Evolutionary conservation across 306 rosid genomes (phyloP).

Genomic region (Trichosanthes truncata): DNA sequence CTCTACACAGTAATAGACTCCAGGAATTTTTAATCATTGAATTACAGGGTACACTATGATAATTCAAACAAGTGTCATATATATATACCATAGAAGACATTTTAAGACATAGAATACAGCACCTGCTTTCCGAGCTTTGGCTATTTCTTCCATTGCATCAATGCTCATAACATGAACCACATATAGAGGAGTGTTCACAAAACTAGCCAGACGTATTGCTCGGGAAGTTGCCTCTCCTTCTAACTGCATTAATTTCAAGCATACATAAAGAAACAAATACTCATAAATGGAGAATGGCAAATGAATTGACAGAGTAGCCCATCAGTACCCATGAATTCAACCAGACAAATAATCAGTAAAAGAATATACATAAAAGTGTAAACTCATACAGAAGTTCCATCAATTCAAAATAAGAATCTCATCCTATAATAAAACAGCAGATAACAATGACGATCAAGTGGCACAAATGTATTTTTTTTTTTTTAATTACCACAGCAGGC

Average conservation of each 20-base stretch:
- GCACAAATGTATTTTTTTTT: not conserved
- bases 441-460: not conserved
- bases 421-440: not conserved
- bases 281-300: not conserved
- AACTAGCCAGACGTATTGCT: conserved; percentile 74
- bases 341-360: not conserved
- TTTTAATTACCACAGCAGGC: conserved; percentile 61
- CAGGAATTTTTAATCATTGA: not conserved
- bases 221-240: conserved; percentile 97
- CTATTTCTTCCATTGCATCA: conserved; percentile 95
- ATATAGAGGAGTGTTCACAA: conserved; percentile 81
- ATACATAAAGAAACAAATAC: not conserved
- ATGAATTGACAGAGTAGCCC: not conserved
- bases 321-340: not conserved
- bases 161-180: conserved; percentile 98
- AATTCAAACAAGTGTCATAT: not conserved
- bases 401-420: not conserved
- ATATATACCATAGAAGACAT: not conserved
- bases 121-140: conserved; percentile 87
- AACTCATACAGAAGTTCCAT: not conserved
- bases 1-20: not conserved
- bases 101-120: conserved; percentile 10
- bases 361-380: not conserved
- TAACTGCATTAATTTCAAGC: conserved; percentile 34
- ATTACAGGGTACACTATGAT: not conserved